phyloP scores from a whole-genome alignment of 306 rosid genomes.

The Vicia sativa region DNA sequence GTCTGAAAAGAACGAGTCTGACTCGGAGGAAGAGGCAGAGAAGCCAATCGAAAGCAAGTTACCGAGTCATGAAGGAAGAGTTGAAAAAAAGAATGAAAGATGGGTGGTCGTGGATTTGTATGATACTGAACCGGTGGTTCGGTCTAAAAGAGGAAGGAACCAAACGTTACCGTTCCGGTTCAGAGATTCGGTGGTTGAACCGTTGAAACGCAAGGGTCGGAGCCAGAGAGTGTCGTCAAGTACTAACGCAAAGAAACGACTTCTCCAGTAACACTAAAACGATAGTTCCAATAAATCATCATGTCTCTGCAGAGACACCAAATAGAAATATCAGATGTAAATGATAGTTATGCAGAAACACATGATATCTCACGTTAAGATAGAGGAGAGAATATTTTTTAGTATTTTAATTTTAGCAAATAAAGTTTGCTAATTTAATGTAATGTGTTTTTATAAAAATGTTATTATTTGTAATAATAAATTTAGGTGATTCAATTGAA shows the following conservation, averaged over 20 bases:
- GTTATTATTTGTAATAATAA: no score
- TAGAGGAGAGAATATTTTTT: background rate
- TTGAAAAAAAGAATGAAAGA: constrained; percentile 19
- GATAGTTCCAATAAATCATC: no score
- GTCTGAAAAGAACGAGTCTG: constrained; percentile 38
- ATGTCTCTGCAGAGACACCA: no score
- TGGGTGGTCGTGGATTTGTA: constrained; percentile 44
- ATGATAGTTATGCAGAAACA: no score
- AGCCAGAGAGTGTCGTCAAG: constrained; percentile 30
- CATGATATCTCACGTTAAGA: no score
- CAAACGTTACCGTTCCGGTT: constrained; percentile 49
- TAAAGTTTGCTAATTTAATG: background rate
- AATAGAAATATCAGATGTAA: no score
- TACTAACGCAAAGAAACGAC: constrained; percentile 32
- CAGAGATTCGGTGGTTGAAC: constrained; percentile 57
- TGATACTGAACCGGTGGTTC: constrained; percentile 51
- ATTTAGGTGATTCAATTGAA: background rate
- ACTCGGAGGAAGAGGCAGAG: constrained; percentile 37
- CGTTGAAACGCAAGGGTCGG: constrained; percentile 42
- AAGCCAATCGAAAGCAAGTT: constrained; percentile 13
- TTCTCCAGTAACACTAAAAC: background rate
- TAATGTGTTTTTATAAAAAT: constrained; percentile 4
- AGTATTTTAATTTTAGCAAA: background rate
- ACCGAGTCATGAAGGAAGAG: background rate
- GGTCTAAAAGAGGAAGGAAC: constrained; percentile 56